A percentile compares a stretch with the other conserved stretches of the same genome.
These are phyloP conservation scores for Hemisphaericaspora nanyangensis DNA, from an alignment of 805 yeast genomes.

Conservation along the genomic window DNA sequence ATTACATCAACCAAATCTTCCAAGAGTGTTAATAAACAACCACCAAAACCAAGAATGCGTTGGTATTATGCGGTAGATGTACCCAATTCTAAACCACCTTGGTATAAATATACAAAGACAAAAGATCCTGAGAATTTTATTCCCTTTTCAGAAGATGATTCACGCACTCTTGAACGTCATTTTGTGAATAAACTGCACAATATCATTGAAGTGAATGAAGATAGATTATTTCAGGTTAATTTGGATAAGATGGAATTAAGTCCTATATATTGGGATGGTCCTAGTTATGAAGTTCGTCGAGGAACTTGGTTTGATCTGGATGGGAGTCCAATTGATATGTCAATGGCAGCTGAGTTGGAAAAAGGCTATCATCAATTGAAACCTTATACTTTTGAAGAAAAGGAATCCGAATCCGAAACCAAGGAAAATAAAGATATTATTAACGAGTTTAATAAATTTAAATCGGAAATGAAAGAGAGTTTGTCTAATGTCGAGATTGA, in stretches of 20 bases:
- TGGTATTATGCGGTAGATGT: constrained; percentile 88
- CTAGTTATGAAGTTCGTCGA: constrained; percentile 74
- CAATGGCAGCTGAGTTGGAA: constrained; percentile 58
- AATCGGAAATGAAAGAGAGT: constrained; percentile 10
- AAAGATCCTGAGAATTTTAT: constrained; percentile 56
- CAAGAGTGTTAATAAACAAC: no score
- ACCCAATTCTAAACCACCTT: constrained; percentile 65
- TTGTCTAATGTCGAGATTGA: constrained; percentile 9
- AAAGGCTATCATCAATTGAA: constrained; percentile 40
- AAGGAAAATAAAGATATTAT: constrained; percentile 12
- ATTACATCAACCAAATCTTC: no score
- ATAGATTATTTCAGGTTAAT: constrained; percentile 71
- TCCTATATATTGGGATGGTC: constrained; percentile 89
- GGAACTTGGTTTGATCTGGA: constrained; percentile 77
- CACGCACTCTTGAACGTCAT: constrained; percentile 51
- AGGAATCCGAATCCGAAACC: constrained; percentile 2
- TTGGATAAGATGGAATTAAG: constrained; percentile 47
- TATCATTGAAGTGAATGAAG: constrained; percentile 70
- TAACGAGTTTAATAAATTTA: constrained; percentile 14
- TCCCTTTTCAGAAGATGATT: constrained; percentile 65
- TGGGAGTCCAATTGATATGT: constrained; percentile 50
- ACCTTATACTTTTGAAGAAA: constrained; percentile 23
- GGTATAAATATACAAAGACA: constrained; percentile 49
- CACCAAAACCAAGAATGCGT: constrained; percentile 20
- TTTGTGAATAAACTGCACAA: neutral